phyloP scores from a whole-genome alignment of 352 stramenopile genomes.

The Blastocystis sp. region DNA sequence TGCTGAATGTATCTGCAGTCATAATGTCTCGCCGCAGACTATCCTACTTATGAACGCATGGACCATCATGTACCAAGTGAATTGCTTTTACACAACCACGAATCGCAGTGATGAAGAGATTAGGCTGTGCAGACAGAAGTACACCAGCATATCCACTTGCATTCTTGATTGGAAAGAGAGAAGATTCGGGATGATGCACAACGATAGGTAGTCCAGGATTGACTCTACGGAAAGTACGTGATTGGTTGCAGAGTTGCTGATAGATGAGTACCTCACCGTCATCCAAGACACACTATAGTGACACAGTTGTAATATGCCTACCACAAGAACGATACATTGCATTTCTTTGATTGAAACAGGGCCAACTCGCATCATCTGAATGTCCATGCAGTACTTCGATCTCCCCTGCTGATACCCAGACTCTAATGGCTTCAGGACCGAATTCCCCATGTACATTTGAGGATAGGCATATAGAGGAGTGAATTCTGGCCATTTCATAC shows the following conservation, averaged over 20 bases:
- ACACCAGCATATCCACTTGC: neutral
- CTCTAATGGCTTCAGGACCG: neutral
- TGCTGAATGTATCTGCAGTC: neutral
- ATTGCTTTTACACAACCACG: neutral
- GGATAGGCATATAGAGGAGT: neutral
- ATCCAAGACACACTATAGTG: conserved; percentile 13
- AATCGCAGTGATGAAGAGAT: conserved; percentile 3
- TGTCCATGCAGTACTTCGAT: neutral
- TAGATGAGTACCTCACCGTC: conserved; percentile 17
- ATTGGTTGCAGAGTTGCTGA: neutral
- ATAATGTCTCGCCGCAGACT: neutral
- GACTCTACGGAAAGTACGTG: neutral
- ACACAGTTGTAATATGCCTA: neutral
- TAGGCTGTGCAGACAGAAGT: neutral
- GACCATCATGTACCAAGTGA: neutral
- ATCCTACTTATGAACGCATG: neutral
- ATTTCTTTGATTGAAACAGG: neutral
- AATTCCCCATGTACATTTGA: conserved; percentile 24
- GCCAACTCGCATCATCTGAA: neutral
- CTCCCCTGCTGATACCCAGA: neutral
- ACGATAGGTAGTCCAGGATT: neutral
- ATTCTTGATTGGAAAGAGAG: neutral
- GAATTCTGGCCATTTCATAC: neutral
- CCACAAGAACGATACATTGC: neutral
- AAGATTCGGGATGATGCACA: neutral